phyloP scores from a whole-genome alignment of 1,139 yeast genomes.

The Debaryomyces robertsiae region DNA sequence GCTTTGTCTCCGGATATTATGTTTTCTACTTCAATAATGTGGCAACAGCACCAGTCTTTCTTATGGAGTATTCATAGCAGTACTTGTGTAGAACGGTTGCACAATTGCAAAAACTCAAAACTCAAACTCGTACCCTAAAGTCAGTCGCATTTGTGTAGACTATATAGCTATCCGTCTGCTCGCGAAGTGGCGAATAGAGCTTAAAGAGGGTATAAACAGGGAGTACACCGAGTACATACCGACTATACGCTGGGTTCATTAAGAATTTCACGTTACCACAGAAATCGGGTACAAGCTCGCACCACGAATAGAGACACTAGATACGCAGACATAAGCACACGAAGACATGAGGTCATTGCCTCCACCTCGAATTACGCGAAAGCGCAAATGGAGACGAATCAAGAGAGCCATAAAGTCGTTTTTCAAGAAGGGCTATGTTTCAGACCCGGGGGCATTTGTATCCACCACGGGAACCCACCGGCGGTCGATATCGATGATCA shows the following conservation, averaged over 20 bases:
- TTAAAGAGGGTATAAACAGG: no score
- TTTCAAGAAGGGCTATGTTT: slow-evolving; percentile 30
- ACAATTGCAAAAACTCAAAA: slow-evolving; percentile 8
- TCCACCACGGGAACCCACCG: slow-evolving; percentile 14
- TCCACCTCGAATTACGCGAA: slow-evolving; percentile 44
- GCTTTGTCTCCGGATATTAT: no score
- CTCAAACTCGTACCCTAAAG: not conserved
- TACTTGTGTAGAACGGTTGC: slow-evolving; percentile 1
- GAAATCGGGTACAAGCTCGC: no score
- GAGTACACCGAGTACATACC: no score
- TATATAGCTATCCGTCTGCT: no score
- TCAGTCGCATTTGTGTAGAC: slow-evolving; percentile 1
- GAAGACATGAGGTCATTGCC: slow-evolving; percentile 42
- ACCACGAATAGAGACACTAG: no score
- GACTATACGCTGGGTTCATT: no score
- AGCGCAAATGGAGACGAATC: slow-evolving; percentile 41
- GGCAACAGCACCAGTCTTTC: no score
- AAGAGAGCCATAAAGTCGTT: slow-evolving; percentile 32
- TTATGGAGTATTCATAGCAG: no score
- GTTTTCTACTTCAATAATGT: no score
- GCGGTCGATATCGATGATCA: slow-evolving; percentile 28
- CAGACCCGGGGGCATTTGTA: slow-evolving; percentile 34
- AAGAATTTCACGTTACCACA: no score
- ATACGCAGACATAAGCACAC: not conserved
- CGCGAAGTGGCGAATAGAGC: no score